Evolutionary conservation across 371 early-diverging fungal genomes (phyloP).

Genomic region (Circinella umbellata): DNA sequence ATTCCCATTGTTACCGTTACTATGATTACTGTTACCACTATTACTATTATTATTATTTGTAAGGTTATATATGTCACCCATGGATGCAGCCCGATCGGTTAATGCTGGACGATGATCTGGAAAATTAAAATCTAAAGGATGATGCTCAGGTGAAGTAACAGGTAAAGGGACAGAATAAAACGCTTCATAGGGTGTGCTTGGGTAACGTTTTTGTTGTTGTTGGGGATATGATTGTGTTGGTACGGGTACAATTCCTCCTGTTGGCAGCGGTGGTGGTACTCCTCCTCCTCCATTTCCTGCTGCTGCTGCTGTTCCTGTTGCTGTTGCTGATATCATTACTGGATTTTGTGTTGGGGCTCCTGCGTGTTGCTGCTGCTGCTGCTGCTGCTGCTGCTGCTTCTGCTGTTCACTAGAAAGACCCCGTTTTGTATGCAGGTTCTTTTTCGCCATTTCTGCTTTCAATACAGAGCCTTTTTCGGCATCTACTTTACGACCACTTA

Average conservation of each 20-base stretch:
- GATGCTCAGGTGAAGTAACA: slow-evolving; percentile 3
- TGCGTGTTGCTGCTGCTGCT: slow-evolving; percentile 10
- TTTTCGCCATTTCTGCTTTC: slow-evolving; percentile 52
- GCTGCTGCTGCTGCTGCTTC: slow-evolving; percentile 16
- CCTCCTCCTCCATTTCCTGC: background rate
- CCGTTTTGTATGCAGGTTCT: slow-evolving; percentile 48
- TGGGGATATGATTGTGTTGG: slow-evolving; percentile 6
- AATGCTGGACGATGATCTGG: slow-evolving; percentile 6
- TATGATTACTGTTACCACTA: background rate
- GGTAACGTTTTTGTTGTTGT: slow-evolving; percentile 7
- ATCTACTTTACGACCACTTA: slow-evolving; percentile 89
- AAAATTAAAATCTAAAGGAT: background rate
- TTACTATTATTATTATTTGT: slow-evolving; percentile 14
- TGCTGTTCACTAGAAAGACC: slow-evolving; percentile 18
- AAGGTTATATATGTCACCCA: slow-evolving; percentile 17
- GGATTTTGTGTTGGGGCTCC: background rate
- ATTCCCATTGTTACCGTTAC: slow-evolving; percentile 10
- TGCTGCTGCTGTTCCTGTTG: background rate
- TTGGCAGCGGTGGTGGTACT: no score
- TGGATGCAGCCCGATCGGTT: slow-evolving; percentile 14
- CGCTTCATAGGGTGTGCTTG: slow-evolving; percentile 55
- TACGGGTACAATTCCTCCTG: slow-evolving; percentile 2
- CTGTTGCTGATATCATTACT: background rate
- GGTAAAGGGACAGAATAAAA: slow-evolving; percentile 57
- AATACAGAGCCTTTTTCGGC: slow-evolving; percentile 57